Conservation (phyloP, 73 alveolate genomes). For the Paramecium biaurelia region DNA sequence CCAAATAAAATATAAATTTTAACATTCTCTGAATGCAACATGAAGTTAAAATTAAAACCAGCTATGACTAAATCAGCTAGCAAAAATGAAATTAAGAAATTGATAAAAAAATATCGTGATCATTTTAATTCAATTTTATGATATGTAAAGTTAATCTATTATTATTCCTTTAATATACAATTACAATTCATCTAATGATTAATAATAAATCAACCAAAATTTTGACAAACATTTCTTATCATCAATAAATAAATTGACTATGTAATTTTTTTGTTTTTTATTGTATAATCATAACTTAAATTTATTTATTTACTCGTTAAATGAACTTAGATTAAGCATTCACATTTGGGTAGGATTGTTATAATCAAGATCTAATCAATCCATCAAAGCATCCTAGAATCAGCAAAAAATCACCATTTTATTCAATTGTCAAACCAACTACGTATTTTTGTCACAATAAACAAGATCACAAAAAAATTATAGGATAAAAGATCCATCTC, state of each 20-base stretch:
- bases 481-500: background rate
- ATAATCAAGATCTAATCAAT: background rate
- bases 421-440: conserved; percentile 7
- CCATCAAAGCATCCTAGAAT: conserved; percentile 14
- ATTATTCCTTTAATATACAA: background rate
- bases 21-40: conserved; percentile 18
- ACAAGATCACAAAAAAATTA: background rate
- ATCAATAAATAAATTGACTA: background rate
- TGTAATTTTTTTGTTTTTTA: too few relatives aligned
- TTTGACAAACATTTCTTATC: too few relatives aligned
- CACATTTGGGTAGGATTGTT: conserved; percentile 17
- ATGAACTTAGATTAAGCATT: conserved; percentile 26
- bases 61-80: conserved; percentile 23
- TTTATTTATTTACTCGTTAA: conserved; percentile 17
- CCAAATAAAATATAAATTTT: background rate
- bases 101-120: conserved; percentile 50
- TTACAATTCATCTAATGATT: too few relatives aligned
- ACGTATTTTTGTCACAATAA: background rate
- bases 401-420: conserved; percentile 39
- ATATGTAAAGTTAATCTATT: background rate
- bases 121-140: conserved; percentile 12
- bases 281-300: background rate
- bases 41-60: conserved; percentile 42
- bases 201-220: too few relatives aligned
- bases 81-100: conserved; percentile 37